Evolutionary conservation across 768 basidiomycete species (phyloP), one percentile per base, ranked within the genome.

Genomic region (Dacryopinax spathularia): DNA sequence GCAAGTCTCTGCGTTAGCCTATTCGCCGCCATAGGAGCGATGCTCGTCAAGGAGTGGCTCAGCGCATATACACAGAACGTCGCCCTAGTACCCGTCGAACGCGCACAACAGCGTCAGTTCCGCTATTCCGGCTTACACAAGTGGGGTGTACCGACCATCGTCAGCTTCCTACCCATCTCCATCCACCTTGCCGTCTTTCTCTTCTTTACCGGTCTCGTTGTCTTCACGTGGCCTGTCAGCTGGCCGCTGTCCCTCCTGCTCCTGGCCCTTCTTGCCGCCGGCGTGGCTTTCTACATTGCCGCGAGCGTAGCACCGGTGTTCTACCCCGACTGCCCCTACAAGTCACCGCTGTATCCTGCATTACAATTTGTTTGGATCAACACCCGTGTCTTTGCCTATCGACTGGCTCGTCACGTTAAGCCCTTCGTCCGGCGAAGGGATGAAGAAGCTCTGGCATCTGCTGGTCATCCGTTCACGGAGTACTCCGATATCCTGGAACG

Each of bases 21-120:
- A 6, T 71, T 72, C 2, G 75, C 77, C 60, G 78, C 78, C 18
- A 72, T 79, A 33, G 73, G 74, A 0, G 78, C 79, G 7, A 80
- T 78, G 5, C 67, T 82, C 12, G 76, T 80, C 33, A 77, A 82
- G 67, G 78, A 80, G 63, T 82, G 81, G 81, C 71, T 77, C 1
- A 72, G 76, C n/a, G 72, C 75, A 29, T 79, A 78, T 62, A 60
- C 66, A 60, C 64, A 63, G 3, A 33, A 56, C 72, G 70, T 65
- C 72, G 72, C 43, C 73, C 72, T 35, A 65, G 71, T 64, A 27
- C 27, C 66, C 48, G 31, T 77, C 63, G 73, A 76, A 65, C 75
- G 76, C 15, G 77, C 78, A 1, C 72, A 79, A 15, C 73, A 79
- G 1, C 74, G 76, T 22, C 72, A 78, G 6, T 80, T 75, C 67